Evolutionary conservation across 352 stramenopile genomes (phyloP), one percentile per base, ranked within the genome.

Genomic region (Thraustotheca clavata): DNA sequence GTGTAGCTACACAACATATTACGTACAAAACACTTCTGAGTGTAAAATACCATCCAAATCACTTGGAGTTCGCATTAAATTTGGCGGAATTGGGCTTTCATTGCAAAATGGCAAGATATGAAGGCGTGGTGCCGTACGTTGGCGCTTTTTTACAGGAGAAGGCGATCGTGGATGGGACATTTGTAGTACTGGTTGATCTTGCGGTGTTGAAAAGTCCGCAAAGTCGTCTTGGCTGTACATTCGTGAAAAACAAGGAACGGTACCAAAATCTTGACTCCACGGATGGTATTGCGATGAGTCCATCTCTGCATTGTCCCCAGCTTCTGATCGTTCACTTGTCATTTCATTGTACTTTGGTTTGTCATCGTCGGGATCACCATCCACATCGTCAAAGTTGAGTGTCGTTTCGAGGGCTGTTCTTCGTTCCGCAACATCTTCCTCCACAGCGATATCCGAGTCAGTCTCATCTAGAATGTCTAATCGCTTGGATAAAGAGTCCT

Each of bases 211-310:
- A 72, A 91, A 94, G 71, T 94, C 84, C 41, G 41, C 52, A 67
- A 91, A 73, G 16, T 89, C 81, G 70, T 94, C 82, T 55, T 94
- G 84, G 54, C 82, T 91, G 74, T 80, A 91, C 71, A 87, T 75
- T 61, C 76, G 73, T 4, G 62, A 68, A 33, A 73, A 74, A 27
- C 61, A 71, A 14, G 75, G 72, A 38, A 74, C 32, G 32, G 40
- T 52, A 18, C 35, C 57, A 55, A 65, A 65, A 46, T 65, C 57
- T 22, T 65, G 4, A 33, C 57, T 65, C 57, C 57, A 65, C 29
- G 57, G 57, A 27, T 65, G 38, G 34, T 49, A 26, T 33, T 55
- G 36, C 57, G 46, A 31, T 24, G 46, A 32, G 36, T 35, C 26
- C 14, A 50, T 27, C 40, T 5, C 59, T 31, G 31, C 81, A 55